A percentile compares a stretch with the other conserved stretches of the same genome.
Conservation (phyloP, 2,329 filamentous ascomycete genomes). For the Fusarium avenaceum region DNA sequence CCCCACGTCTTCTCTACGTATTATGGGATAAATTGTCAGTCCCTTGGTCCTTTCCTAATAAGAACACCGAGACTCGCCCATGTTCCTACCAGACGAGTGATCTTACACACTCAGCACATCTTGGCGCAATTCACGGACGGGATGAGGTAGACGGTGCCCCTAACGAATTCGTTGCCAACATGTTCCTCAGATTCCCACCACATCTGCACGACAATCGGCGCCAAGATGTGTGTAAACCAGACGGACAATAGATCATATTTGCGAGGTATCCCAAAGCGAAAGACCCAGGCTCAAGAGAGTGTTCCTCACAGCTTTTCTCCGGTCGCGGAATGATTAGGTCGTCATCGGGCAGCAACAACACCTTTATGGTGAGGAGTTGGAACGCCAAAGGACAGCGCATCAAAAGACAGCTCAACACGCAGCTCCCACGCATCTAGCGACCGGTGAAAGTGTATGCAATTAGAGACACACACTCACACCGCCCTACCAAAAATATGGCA, state of each 20-base stretch:
- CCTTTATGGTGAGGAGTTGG: conserved; percentile 42
- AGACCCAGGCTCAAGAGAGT: neutral
- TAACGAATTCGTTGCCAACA: conserved; percentile 11
- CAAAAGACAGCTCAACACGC: conserved; percentile 49
- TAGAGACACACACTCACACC: conserved; percentile 46
- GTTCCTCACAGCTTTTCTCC: conserved; percentile 22
- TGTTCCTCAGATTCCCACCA: neutral
- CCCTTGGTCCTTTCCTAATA: conserved; percentile 23
- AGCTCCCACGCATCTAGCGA: conserved; percentile 43
- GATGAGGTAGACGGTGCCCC: conserved; percentile 8
- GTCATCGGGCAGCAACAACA: conserved; percentile 50
- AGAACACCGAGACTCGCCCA: conserved; percentile 20
- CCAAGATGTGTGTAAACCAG: neutral
- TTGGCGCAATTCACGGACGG: neutral
- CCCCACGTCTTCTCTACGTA: conserved; percentile 28
- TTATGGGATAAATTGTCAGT: conserved; percentile 8
- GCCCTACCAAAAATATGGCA: conserved; percentile 22
- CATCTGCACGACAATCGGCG: conserved; percentile 21
- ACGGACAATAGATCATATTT: neutral
- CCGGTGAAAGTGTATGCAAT: conserved; percentile 42
- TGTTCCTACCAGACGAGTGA: conserved; percentile 12
- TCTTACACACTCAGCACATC: neutral
- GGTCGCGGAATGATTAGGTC: conserved; percentile 43
- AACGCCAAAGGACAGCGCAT: conserved; percentile 46
- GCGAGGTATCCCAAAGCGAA: neutral